Base-by-base conservation (phyloP, 2,329 filamentous ascomycete genomes). In the Metarhizium anisopliae region DNA sequence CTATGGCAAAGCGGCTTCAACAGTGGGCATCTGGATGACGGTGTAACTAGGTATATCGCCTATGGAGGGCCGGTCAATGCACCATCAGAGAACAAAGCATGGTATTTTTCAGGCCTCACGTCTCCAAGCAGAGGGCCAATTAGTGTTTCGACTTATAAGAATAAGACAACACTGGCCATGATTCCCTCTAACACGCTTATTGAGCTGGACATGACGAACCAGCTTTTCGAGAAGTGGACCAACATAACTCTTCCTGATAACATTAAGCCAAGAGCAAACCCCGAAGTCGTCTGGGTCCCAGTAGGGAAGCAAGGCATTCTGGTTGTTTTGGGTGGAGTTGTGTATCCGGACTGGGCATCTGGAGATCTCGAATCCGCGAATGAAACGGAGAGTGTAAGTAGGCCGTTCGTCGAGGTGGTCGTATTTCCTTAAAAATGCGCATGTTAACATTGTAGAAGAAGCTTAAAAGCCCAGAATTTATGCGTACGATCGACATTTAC, bases 221-320 rank as follows among this genome's bases (percentile, higher is more conserved):
- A 84, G 65, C 59, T 69, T 4, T 43, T 64, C 0, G 77, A 80
- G 56, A 72, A 61, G 4, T 90, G 85, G 82, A 68, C 62, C 6
- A 89, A 88, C 60, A 59, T 52, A 1, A 80, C 81, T 0, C 65
- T 89, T 2, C 78, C 80, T 0, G 45, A 62, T 0, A 60, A 65
- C 4, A 72, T 86, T 6, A 67, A 72, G 4, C 79, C 79, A 1
- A 79, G 87, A 16, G 82, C 84, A 4, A 83, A 80, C 60, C 77
- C 84, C 0, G 85, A 87, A 56, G 72, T 87, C 1, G 83, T 87
- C 1, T 90, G 86, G 85, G 78, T 95, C 1, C 90, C 90, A 1
- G 89, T 91, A 49, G 88, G 89, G 3, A 73, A 80, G 16, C 75
- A 90, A 62, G 90, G 90, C 1, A 84, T 94, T 49, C 74, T 95